Evolutionary conservation across 805 yeast genomes (phyloP).

Genomic region (Saturnispora galanensis): DNA sequence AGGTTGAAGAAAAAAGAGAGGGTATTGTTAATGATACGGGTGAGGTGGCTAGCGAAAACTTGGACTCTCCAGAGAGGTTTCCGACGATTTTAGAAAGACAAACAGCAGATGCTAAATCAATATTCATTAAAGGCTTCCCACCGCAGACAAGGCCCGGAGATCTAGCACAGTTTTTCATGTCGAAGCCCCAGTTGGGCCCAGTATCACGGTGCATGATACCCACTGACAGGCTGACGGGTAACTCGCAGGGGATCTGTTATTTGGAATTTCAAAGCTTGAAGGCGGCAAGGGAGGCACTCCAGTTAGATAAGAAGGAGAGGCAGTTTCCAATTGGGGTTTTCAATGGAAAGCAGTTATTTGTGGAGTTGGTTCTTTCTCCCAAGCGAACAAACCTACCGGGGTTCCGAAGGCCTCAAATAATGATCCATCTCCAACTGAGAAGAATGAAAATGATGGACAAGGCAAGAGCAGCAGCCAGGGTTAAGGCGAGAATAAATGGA

Average conservation of each 20-base stretch:
- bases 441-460: no score
- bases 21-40: no score
- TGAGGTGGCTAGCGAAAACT: neutral
- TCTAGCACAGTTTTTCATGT: conserved; percentile 56
- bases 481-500: no score
- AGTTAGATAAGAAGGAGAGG: conserved; percentile 57
- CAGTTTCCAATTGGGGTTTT: conserved; percentile 30
- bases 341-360: neutral
- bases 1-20: no score
- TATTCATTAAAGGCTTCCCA: conserved; percentile 81
- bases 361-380: conserved; percentile 51
- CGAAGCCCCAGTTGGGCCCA: conserved; percentile 43
- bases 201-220: conserved; percentile 75
- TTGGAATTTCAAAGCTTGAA: conserved; percentile 67
- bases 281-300: conserved; percentile 55
- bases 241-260: conserved; percentile 82
- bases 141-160: conserved; percentile 72
- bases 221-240: conserved; percentile 64
- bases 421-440: neutral
- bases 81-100: conserved; percentile 30
- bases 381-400: conserved; percentile 83
- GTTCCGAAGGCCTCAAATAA: conserved; percentile 27
- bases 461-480: no score
- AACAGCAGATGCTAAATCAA: conserved; percentile 66
- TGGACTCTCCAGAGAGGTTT: conserved; percentile 6